These are phyloP conservation scores for Aspergillus asperescens DNA, from an alignment of 495 filamentous ascomycete genomes.

Conservation along the genomic window DNA sequence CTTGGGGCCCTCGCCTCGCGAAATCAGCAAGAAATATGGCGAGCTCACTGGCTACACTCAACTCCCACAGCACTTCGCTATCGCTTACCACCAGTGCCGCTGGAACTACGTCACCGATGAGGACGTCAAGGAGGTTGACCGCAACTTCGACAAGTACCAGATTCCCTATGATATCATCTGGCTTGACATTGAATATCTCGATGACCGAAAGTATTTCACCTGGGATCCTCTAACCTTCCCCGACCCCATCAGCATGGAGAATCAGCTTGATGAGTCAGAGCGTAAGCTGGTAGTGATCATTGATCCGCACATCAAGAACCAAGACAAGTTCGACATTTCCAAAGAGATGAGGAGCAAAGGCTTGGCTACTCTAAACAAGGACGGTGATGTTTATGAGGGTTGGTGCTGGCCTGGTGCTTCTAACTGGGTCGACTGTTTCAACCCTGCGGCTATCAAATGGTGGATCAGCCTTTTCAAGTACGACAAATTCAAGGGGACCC, in stretches of 20 bases:
- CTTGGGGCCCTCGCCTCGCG: slow-evolving; percentile 77
- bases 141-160: slow-evolving; percentile 88
- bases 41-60: slow-evolving; percentile 93
- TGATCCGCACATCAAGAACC: slow-evolving; percentile 96
- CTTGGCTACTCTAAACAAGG: slow-evolving; percentile 81
- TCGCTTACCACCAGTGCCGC: slow-evolving; percentile 94
- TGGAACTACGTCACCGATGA: slow-evolving; percentile 99
- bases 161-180: slow-evolving; percentile 99
- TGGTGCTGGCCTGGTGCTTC: slow-evolving; percentile 99
- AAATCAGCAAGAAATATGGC: slow-evolving; percentile 72
- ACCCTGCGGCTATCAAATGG: slow-evolving; percentile 79
- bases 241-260: slow-evolving; percentile 79
- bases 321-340: slow-evolving; percentile 65
- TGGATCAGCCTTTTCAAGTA: slow-evolving; percentile 86
- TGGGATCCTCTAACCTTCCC: slow-evolving; percentile 86
- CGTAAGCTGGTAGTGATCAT: slow-evolving; percentile 92
- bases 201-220: slow-evolving; percentile 95
- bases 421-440: slow-evolving; percentile 94
- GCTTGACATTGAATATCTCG: slow-evolving; percentile 95
- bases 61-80: slow-evolving; percentile 83
- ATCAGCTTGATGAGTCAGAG: slow-evolving; percentile 74
- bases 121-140: slow-evolving; percentile 92
- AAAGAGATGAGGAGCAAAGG: slow-evolving; percentile 79
- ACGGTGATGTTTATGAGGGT: slow-evolving; percentile 82
- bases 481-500: slow-evolving; percentile 74